Percentiles rank a stretch among this genome's conserved stretches.
phyloP scores from a whole-genome alignment of 2,329 filamentous ascomycete species.

The Curvularia hawaiiensis region DNA sequence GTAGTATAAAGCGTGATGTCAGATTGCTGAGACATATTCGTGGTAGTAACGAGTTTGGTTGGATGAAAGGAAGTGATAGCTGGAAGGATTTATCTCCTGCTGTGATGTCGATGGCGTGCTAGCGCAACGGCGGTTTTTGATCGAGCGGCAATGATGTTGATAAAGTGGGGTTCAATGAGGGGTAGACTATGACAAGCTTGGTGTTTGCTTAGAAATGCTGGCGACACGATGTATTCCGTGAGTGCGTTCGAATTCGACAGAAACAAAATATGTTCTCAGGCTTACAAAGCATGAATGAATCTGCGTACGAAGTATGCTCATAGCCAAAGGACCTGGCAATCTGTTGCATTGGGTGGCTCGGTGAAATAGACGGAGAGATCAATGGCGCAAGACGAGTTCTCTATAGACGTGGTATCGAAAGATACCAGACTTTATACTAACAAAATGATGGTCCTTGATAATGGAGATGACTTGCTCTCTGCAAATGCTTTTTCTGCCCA shows the following conservation, averaged over 20 bases:
- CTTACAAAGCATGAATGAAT: not conserved
- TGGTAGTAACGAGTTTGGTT: not conserved
- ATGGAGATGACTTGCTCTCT: not conserved
- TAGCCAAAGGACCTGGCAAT: not conserved
- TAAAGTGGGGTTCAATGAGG: constrained; percentile 31
- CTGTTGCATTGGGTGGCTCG: not conserved
- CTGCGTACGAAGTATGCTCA: not conserved
- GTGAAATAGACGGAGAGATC: not conserved
- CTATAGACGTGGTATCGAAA: not conserved
- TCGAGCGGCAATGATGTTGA: not conserved
- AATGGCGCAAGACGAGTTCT: not conserved
- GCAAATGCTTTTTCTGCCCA: not conserved
- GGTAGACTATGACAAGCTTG: constrained; percentile 32
- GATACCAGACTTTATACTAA: not conserved
- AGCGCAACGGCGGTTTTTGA: not conserved
- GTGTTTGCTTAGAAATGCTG: constrained; percentile 34
- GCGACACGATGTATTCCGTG: not conserved
- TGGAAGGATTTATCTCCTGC: not conserved
- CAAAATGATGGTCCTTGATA: not conserved
- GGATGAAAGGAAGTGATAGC: not conserved
- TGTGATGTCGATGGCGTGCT: not conserved
- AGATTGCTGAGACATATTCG: constrained; percentile 48
- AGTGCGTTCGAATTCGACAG: not conserved
- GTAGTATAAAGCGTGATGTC: constrained; percentile 82
- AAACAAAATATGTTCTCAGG: not conserved